Conservation (phyloP, 2,329 filamentous ascomycete species). For the Blumeria graminis region DNA sequence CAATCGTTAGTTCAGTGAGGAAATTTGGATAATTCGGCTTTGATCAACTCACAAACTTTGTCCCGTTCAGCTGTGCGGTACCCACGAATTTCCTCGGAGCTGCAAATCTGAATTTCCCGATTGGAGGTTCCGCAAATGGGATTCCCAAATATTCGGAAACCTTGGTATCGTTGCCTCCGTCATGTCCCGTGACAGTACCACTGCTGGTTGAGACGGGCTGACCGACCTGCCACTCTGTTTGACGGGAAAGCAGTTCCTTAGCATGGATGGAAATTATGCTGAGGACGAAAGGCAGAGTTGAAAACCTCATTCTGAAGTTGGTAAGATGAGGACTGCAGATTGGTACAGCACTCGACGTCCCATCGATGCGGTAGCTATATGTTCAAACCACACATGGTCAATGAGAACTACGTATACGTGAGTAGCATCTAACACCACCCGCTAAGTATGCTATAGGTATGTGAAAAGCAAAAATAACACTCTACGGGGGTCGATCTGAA, state of each 20-base stretch:
- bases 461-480: too few relatives aligned
- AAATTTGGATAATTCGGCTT: not conserved
- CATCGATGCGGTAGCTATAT: too few relatives aligned
- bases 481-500: too few relatives aligned
- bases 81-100: constrained; percentile 12
- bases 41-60: constrained; percentile 8
- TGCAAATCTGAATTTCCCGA: constrained; percentile 18
- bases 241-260: not conserved
- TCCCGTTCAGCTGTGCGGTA: constrained; percentile 7
- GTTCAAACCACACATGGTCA: too few relatives aligned
- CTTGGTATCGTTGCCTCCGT: constrained; percentile 6
- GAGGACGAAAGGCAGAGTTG: not conserved
- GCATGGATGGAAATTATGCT: not conserved
- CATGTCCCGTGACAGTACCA: constrained; percentile 11
- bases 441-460: too few relatives aligned
- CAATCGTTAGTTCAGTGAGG: constrained; percentile 2
- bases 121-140: constrained; percentile 18
- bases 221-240: constrained; percentile 10
- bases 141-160: constrained; percentile 18
- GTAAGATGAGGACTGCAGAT: too few relatives aligned
- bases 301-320: too few relatives aligned
- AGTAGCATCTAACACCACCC: too few relatives aligned
- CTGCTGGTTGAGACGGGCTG: constrained; percentile 12
- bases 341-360: too few relatives aligned
- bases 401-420: too few relatives aligned